phyloP scores from a whole-genome alignment of 2,329 filamentous ascomycete species.

The Sarocladium strictum region DNA sequence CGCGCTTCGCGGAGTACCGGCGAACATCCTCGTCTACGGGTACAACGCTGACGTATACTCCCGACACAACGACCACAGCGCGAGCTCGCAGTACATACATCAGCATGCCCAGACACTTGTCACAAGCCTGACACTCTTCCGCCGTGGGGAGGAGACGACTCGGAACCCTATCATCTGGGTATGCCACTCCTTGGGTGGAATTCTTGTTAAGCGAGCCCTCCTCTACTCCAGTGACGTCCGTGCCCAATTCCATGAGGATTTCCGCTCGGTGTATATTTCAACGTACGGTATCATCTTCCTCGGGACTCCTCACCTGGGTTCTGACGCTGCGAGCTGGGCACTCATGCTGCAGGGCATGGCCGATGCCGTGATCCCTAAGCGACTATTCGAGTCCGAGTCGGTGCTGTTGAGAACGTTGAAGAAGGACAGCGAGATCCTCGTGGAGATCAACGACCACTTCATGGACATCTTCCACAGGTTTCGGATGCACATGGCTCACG shows the following conservation, averaged over 20 bases:
- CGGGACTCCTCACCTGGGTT: slow-evolving; percentile 69
- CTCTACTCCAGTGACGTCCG: slow-evolving; percentile 60
- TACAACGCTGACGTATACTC: slow-evolving; percentile 64
- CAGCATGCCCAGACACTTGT: slow-evolving; percentile 67
- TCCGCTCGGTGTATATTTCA: slow-evolving; percentile 64
- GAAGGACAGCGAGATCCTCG: slow-evolving; percentile 65
- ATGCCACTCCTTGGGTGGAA: slow-evolving; percentile 67
- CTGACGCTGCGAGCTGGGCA: slow-evolving; percentile 63
- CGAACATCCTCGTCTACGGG: slow-evolving; percentile 65
- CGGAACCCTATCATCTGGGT: slow-evolving; percentile 70
- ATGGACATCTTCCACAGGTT: slow-evolving; percentile 65
- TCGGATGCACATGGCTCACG: slow-evolving; percentile 70
- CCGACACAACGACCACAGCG: slow-evolving; percentile 41
- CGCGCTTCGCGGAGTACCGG: slow-evolving; percentile 49
- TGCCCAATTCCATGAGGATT: slow-evolving; percentile 54
- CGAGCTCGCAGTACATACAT: slow-evolving; percentile 61
- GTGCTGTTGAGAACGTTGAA: slow-evolving; percentile 66
- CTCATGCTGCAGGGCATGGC: slow-evolving; percentile 62
- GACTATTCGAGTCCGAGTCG: slow-evolving; percentile 60
- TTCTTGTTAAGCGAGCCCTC: slow-evolving; percentile 64
- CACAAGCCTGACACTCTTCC: slow-evolving; percentile 55
- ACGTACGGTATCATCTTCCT: slow-evolving; percentile 74
- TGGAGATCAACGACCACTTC: slow-evolving; percentile 69
- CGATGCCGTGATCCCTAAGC: slow-evolving; percentile 57
- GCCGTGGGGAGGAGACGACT: slow-evolving; percentile 49